Percentiles rank a stretch among this genome's conserved stretches.
These are phyloP conservation scores for Erysimum pusillum DNA, from an alignment of 441 rosid genomes.

Conservation along the genomic window DNA sequence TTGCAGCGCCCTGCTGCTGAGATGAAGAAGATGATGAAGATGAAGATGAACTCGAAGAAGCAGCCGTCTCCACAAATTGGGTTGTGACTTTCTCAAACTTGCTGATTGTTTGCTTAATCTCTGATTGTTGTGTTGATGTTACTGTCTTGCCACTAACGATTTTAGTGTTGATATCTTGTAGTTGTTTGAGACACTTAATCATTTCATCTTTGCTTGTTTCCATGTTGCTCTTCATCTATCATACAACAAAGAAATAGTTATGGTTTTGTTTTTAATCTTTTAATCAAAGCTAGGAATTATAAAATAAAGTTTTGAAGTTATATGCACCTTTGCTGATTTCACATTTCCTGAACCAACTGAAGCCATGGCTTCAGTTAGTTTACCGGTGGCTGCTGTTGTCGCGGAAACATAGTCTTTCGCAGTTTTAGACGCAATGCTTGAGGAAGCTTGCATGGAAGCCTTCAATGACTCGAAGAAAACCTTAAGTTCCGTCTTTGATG, in stretches of 20 bases:
- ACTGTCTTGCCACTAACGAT: constrained; percentile 33
- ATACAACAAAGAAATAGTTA: neutral
- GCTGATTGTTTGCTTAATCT: constrained; percentile 42
- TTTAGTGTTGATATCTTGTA: constrained; percentile 41
- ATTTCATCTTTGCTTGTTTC: constrained; percentile 21
- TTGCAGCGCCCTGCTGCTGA: neutral
- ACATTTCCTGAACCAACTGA: constrained; percentile 17
- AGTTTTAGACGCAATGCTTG: constrained; percentile 20
- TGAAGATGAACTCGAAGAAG: constrained; percentile 36
- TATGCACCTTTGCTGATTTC: constrained; percentile 43
- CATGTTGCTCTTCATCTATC: constrained; percentile 42
- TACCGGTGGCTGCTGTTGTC: constrained; percentile 10
- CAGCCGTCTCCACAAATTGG: constrained; percentile 39
- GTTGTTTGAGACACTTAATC: constrained; percentile 18
- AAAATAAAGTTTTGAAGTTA: neutral
- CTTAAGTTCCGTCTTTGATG: constrained; percentile 34
- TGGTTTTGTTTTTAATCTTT: neutral
- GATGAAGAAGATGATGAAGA: constrained; percentile 15
- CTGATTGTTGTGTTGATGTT: constrained; percentile 32
- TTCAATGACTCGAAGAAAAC: constrained; percentile 40
- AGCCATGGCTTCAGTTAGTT: constrained; percentile 40
- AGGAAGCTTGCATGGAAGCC: constrained; percentile 39
- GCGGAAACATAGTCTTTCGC: constrained; percentile 12
- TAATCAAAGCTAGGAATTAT: neutral
- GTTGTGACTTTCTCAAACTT: constrained; percentile 43